These are phyloP conservation scores for Heritiera fomes DNA, from an alignment of 345 rosid genomes.

Conservation along the genomic window DNA sequence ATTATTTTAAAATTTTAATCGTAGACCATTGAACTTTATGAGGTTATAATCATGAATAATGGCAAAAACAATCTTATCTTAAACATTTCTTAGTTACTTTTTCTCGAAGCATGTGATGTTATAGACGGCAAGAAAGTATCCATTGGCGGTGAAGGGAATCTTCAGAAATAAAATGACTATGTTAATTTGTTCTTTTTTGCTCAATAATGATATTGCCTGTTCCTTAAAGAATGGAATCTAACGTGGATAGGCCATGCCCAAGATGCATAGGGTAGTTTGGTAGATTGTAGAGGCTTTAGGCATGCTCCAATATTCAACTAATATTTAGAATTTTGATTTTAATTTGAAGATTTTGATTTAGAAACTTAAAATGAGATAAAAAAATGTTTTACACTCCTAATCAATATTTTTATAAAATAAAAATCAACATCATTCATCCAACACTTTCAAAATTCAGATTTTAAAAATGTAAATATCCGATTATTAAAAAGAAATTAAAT, in stretches of 20 bases:
- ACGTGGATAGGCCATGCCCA: not conserved
- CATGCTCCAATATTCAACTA: no score
- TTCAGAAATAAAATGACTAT: not conserved
- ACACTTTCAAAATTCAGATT: no score
- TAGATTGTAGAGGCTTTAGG: no score
- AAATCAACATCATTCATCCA: no score
- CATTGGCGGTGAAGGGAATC: slow-evolving; percentile 7
- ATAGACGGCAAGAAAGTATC: not conserved
- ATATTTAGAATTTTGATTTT: no score
- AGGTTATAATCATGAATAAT: not conserved
- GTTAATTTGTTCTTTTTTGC: not conserved
- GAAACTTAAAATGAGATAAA: no score
- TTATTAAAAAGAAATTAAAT: not conserved
- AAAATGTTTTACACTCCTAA: no score
- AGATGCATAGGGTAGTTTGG: not conserved
- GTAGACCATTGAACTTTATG: not conserved
- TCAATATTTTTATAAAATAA: no score
- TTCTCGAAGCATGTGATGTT: slow-evolving; percentile 15
- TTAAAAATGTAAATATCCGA: no score
- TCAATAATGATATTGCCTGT: not conserved
- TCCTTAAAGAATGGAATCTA: not conserved
- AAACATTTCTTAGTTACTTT: not conserved
- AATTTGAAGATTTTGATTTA: no score
- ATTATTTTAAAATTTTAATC: slow-evolving; percentile 1
- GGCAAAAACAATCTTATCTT: not conserved